phyloP scores from a whole-genome alignment of 371 early-diverging fungal species.

The Circinella umbellata region DNA sequence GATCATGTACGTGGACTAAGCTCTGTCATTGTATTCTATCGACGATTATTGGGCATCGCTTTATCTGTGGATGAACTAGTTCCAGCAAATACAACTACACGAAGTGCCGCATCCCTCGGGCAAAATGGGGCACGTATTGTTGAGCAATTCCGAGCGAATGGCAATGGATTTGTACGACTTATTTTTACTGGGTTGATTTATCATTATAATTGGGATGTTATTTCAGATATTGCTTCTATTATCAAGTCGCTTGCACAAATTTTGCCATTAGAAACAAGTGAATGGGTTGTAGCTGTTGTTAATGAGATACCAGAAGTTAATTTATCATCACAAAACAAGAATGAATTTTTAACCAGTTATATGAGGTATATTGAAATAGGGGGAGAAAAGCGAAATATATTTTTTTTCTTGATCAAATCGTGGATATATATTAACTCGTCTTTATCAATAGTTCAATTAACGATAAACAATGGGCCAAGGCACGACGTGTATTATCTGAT shows the following conservation, averaged over 20 bases:
- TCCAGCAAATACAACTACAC: conserved; percentile 11
- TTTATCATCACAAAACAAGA: conserved; percentile 49
- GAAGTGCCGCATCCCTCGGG: conserved; percentile 21
- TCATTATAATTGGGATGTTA: conserved; percentile 57
- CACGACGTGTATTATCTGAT: conserved; percentile 52
- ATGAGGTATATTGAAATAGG: conserved; percentile 37
- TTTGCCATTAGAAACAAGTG: conserved; percentile 42
- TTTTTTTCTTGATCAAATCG: background rate
- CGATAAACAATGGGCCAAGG: conserved; percentile 43
- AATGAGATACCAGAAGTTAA: conserved; percentile 51
- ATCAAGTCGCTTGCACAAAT: conserved; percentile 51
- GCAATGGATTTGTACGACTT: conserved; percentile 36
- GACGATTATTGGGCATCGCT: conserved; percentile 43
- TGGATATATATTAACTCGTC: background rate
- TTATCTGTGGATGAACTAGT: conserved; percentile 27
- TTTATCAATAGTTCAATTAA: conserved; percentile 35
- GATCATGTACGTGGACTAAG: conserved; percentile 65
- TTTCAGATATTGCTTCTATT: conserved; percentile 51
- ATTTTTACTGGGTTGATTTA: conserved; percentile 56
- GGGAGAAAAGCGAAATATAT: background rate
- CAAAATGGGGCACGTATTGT: conserved; percentile 40
- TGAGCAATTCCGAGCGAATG: conserved; percentile 36
- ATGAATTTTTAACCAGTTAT: conserved; percentile 50
- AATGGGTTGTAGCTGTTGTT: conserved; percentile 47
- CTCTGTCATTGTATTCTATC: conserved; percentile 62